Conservation (phyloP, 2,329 filamentous ascomycete genomes). For the Penicillium sp. region DNA sequence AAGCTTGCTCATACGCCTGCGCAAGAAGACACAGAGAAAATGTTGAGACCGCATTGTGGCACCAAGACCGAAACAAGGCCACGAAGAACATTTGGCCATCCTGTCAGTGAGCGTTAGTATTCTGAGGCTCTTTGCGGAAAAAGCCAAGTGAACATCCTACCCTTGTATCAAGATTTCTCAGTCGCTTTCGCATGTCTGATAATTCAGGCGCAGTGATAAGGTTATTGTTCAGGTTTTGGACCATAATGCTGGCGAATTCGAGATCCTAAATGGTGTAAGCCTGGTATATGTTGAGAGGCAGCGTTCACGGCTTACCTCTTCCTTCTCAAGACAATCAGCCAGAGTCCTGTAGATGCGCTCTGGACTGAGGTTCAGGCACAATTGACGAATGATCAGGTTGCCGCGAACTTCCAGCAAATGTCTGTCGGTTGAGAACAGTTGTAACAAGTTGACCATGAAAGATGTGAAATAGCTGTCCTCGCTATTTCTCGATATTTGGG, state of each 20-base stretch:
- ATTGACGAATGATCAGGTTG: conserved; percentile 91
- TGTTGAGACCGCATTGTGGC: conserved; percentile 94
- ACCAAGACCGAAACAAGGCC: conserved; percentile 91
- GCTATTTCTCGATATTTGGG: conserved; percentile 92
- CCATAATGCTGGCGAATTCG: conserved; percentile 99
- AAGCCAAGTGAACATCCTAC: conserved; percentile 36
- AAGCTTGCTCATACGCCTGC: conserved; percentile 96
- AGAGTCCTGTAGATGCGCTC: conserved; percentile 94
- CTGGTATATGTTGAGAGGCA: no score
- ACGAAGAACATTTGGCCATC: conserved; percentile 96
- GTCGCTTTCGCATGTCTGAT: conserved; percentile 78
- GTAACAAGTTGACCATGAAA: conserved; percentile 95
- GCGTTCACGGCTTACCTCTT: conserved; percentile 53
- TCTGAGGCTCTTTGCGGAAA: background rate
- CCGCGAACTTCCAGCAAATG: conserved; percentile 85
- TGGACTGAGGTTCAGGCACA: conserved; percentile 86
- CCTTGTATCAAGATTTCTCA: conserved; percentile 84
- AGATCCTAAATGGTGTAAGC: conserved; percentile 54
- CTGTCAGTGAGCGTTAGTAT: conserved; percentile 37
- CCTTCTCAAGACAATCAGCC: conserved; percentile 93
- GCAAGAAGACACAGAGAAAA: conserved; percentile 93
- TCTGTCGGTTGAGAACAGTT: conserved; percentile 91
- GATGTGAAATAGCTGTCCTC: conserved; percentile 97
- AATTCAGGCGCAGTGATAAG: conserved; percentile 95
- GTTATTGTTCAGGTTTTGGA: conserved; percentile 98